Base-by-base conservation (phyloP, 2,329 filamentous ascomycete species). In the Trichoderma pleuroti region DNA sequence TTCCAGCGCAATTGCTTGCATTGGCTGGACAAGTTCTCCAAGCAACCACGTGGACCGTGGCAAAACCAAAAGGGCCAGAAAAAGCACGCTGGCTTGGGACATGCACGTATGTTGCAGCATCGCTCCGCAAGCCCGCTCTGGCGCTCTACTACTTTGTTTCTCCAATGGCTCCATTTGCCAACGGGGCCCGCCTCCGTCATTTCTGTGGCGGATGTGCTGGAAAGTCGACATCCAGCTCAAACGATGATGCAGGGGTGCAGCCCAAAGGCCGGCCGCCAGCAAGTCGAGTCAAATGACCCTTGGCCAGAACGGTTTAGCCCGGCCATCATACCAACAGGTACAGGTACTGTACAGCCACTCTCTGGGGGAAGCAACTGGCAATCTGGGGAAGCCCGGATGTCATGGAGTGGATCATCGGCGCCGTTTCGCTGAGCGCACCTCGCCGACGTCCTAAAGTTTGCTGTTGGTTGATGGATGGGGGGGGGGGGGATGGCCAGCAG, bases 261-360 rank as follows among this genome's bases (percentile, higher is more conserved):
- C n/a, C 18, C 28, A 28, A 7, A 16, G 28, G 16, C 5, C 36
- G 66, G 39, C 26, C 49, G 66, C 46, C 62, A 56, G 30, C 28
- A n/a, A 54, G 32, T 69, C 28, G 10, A 54, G 32, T 69, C 66
- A 69, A 62, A 24, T 69, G 66, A 69, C 66, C 65, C 11, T 24
- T 49, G 34, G 42, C 63, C 11, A 42, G 49, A 66, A 30, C 32
- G 49, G 63, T 26, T 65, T 66, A 66, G 63, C 24, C 49, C 32
- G 24, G 24, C 26, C 24, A n/a, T n/a, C 26, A 28, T 28, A 28
- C 26, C 26, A 28, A 28, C 26, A 28, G 26, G 26, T 28, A 3
- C 26, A n/a, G n/a, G n/a, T n/a, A n/a, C 26, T 28, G 63, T 56
- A 61, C 66, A 62, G 42, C 36, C 66, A 26, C 39, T 54, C 59